phyloP scores from a whole-genome alignment of 805 yeast species.

The Metschnikowia vanudenii region DNA sequence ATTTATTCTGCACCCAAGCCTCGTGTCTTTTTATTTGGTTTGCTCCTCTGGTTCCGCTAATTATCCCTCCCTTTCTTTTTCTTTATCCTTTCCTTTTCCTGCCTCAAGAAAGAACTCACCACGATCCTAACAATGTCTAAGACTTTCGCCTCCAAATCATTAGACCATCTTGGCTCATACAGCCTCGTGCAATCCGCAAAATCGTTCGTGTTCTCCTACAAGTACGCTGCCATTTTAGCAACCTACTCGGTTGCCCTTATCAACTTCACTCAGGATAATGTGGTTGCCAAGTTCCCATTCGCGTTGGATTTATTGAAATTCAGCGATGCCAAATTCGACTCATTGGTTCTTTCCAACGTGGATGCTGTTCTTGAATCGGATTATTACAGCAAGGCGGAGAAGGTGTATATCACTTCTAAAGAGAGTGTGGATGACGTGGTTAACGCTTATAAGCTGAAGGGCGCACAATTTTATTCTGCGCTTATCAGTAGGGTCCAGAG shows the following conservation, averaged over 20 bases:
- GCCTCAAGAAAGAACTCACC: background rate
- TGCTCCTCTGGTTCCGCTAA: background rate
- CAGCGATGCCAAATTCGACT: constrained; percentile 26
- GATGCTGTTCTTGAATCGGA: constrained; percentile 21
- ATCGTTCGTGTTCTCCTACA: constrained; percentile 27
- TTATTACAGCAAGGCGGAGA: constrained; percentile 12
- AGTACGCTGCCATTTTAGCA: constrained; percentile 25
- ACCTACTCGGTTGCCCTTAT: constrained; percentile 24
- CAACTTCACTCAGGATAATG: constrained; percentile 23
- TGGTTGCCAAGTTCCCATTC: constrained; percentile 23
- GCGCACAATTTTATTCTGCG: constrained; percentile 10
- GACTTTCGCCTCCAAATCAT: constrained; percentile 32
- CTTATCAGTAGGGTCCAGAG: constrained; percentile 7
- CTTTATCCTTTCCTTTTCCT: constrained; percentile 2
- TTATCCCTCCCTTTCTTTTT: background rate
- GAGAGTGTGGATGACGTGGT: constrained; percentile 11
- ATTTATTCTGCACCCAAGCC: background rate
- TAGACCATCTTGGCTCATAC: constrained; percentile 34
- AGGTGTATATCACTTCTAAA: constrained; percentile 7
- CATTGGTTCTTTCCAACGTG: constrained; percentile 23
- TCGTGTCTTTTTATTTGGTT: background rate
- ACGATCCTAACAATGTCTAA: constrained; percentile 17
- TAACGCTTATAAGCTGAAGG: constrained; percentile 9
- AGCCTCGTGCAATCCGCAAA: constrained; percentile 25
- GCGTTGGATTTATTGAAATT: constrained; percentile 20